Conservation (phyloP, 2,329 filamentous ascomycete species). For the Pseudocercospora vitis region DNA sequence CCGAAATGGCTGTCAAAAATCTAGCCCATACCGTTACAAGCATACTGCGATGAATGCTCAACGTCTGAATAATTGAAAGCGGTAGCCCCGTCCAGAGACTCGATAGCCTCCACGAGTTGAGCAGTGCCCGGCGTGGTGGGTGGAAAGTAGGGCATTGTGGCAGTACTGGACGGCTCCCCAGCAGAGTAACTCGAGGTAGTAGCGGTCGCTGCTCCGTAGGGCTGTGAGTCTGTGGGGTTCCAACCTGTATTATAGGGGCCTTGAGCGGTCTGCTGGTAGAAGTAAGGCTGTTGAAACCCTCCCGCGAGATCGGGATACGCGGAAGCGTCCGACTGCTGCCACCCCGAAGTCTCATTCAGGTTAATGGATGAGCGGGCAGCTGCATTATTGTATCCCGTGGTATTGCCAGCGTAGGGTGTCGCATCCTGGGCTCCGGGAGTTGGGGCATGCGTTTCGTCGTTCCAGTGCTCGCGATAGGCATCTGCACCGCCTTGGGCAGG, state of each 20-base stretch:
- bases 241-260: constrained; percentile 30
- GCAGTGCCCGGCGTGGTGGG: constrained; percentile 7
- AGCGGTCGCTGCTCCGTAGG: constrained; percentile 9
- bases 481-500: constrained; percentile 7
- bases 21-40: constrained; percentile 14
- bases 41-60: constrained; percentile 21
- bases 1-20: not conserved
- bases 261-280: constrained; percentile 31
- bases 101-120: constrained; percentile 10
- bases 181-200: constrained; percentile 15
- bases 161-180: constrained; percentile 16
- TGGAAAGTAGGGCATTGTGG: constrained; percentile 28
- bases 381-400: constrained; percentile 10
- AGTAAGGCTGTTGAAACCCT: constrained; percentile 35
- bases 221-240: constrained; percentile 21
- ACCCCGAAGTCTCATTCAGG: constrained; percentile 17
- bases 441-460: constrained; percentile 5
- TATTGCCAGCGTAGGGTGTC: constrained; percentile 8
- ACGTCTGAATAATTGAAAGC: constrained; percentile 14
- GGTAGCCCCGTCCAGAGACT: constrained; percentile 17
- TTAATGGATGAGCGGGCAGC: constrained; percentile 14
- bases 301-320: constrained; percentile 30
- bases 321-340: constrained; percentile 20
- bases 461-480: constrained; percentile 10
- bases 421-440: constrained; percentile 5